Percentiles rank a stretch among this genome's conserved stretches.
phyloP scores from a whole-genome alignment of 345 rosid species.

The Salix koriyanagi region DNA sequence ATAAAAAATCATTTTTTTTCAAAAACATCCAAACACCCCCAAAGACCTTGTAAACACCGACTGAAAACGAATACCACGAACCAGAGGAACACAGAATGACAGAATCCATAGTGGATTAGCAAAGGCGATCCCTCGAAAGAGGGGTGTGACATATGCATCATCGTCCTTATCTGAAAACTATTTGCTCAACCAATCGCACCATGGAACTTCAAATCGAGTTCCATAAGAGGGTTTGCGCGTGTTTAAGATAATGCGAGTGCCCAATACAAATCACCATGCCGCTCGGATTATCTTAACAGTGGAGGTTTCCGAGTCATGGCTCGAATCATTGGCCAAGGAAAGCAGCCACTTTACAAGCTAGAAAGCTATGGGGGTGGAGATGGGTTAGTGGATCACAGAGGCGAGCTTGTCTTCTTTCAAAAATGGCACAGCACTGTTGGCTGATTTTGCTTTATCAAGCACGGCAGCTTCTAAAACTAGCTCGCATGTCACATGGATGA shows the following conservation, averaged over 20 bases:
- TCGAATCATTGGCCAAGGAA: background rate
- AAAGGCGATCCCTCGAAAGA: background rate
- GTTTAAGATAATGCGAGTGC: background rate
- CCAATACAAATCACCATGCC: background rate
- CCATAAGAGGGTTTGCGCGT: background rate
- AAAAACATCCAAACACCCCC: too few species aligned
- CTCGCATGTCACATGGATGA: background rate
- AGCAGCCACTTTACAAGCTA: background rate
- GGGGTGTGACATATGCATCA: background rate
- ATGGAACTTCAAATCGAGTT: background rate
- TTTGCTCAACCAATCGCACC: background rate
- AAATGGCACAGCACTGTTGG: background rate
- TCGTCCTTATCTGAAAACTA: background rate
- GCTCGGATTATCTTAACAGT: background rate
- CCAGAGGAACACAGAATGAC: background rate
- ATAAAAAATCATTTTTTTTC: too few species aligned
- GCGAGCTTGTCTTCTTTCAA: background rate
- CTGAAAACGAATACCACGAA: background rate
- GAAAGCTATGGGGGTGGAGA: background rate
- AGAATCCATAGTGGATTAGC: background rate
- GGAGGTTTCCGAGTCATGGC: background rate
- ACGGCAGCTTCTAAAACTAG: background rate
- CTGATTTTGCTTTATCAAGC: background rate
- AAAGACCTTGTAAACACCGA: background rate
- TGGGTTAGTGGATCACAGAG: background rate